Conservation (phyloP, 2,329 filamentous ascomycete species). For the Madurella mycetomatis region DNA sequence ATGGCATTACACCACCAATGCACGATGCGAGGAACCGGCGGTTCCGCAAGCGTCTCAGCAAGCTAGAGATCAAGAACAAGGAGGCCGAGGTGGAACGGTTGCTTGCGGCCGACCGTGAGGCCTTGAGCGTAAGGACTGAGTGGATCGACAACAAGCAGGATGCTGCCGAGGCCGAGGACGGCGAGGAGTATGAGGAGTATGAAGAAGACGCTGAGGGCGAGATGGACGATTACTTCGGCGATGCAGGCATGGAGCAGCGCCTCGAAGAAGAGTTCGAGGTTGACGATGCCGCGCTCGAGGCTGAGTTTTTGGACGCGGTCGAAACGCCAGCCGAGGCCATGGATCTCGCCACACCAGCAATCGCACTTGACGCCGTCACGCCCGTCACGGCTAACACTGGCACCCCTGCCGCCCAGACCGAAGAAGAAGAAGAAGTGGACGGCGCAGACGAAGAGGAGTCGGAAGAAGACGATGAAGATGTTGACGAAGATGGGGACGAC, state of each 20-base stretch:
- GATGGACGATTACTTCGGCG: slow-evolving; percentile 39
- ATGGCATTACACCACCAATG: slow-evolving; percentile 84
- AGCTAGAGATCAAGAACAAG: slow-evolving; percentile 79
- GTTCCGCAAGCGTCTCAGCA: slow-evolving; percentile 77
- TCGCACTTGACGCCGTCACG: slow-evolving; percentile 40
- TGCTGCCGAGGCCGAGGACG: slow-evolving; percentile 40
- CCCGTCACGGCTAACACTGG: slow-evolving; percentile 39
- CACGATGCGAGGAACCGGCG: slow-evolving; percentile 76
- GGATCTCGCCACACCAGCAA: slow-evolving; percentile 31
- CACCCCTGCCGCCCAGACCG: slow-evolving; percentile 40
- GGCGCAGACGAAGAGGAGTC: slow-evolving; percentile 42
- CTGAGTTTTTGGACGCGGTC: slow-evolving; percentile 45
- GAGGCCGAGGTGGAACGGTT: slow-evolving; percentile 74
- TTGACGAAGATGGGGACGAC: slow-evolving; percentile 48
- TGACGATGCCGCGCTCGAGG: slow-evolving; percentile 36
- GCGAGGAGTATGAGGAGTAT: slow-evolving; percentile 48
- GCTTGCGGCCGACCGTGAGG: slow-evolving; percentile 62
- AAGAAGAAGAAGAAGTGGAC: slow-evolving; percentile 42
- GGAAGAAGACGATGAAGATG: slow-evolving; percentile 42
- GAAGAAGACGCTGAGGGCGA: slow-evolving; percentile 49
- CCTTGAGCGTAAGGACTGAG: slow-evolving; percentile 58
- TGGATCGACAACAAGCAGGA: slow-evolving; percentile 52
- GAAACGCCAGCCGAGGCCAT: slow-evolving; percentile 50
- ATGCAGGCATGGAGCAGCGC: slow-evolving; percentile 24
- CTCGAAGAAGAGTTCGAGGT: slow-evolving; percentile 32